These are phyloP conservation scores for Phyllosticta citrichinensis DNA, from an alignment of 2,329 filamentous ascomycete genomes.

Conservation along the genomic window DNA sequence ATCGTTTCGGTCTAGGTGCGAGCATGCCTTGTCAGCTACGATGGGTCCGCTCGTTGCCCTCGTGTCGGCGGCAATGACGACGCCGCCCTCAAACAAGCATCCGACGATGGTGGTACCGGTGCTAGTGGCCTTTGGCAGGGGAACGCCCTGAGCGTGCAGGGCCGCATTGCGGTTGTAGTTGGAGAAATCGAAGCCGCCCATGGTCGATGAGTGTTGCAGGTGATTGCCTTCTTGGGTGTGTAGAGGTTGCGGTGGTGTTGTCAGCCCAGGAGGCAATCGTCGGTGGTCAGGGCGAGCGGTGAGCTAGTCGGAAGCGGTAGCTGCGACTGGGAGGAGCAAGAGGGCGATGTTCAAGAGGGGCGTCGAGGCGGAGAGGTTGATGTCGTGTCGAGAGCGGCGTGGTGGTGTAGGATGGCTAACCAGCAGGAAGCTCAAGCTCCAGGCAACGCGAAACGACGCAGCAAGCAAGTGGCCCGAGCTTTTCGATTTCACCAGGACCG, in stretches of 20 bases:
- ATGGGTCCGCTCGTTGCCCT: constrained; percentile 95
- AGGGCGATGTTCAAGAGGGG: neutral
- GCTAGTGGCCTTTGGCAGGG: constrained; percentile 93
- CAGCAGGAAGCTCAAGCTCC: constrained; percentile 3
- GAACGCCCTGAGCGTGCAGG: constrained; percentile 85
- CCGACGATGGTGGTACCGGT: constrained; percentile 98
- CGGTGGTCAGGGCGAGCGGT: neutral
- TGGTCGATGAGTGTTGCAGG: constrained; percentile 28
- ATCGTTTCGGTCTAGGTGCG: neutral
- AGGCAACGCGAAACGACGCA: constrained; percentile 10
- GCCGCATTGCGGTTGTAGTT: constrained; percentile 99
- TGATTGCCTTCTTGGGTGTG: neutral
- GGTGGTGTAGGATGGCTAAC: neutral
- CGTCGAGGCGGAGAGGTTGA: neutral
- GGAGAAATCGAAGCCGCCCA: constrained; percentile 98
- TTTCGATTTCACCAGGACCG: constrained; percentile 7
- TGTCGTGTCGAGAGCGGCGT: neutral
- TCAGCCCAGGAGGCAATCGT: neutral
- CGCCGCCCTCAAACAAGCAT: constrained; percentile 90
- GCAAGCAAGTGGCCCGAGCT: constrained; percentile 3
- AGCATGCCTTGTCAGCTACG: constrained; percentile 81
- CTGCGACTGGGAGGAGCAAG: neutral
- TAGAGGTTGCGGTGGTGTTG: neutral
- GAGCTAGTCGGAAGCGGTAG: neutral
- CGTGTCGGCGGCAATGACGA: constrained; percentile 97